Base-by-base conservation (phyloP, 2,329 filamentous ascomycete species). In the Capronia americana region DNA sequence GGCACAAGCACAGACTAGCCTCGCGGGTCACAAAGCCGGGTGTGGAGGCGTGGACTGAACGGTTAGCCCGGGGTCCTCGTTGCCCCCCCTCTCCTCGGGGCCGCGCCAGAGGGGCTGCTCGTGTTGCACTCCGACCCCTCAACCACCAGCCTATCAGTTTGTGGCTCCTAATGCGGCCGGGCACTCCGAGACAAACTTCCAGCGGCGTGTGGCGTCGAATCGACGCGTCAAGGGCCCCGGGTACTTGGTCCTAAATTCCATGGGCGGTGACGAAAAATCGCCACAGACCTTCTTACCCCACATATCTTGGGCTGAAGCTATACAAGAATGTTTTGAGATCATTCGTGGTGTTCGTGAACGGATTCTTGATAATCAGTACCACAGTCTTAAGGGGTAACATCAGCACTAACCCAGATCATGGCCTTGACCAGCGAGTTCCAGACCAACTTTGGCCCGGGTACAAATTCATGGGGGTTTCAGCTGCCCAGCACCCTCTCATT, bases 391-490 rank as follows among this genome's bases (percentile, higher is more conserved):
- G 11, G 11, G 7, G 17, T 4, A 55, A 50, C 41, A 28, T 20
- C 28, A 48, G 41, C 56, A 41, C 26, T 23, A 58, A 17, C 38
- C 28, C 7, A 32, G 12, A 20, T 44, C 5, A 59, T 59, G 57
- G 26, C 57, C 30, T 48, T 50, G 30, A 32, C 41, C 57, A 32
- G 34, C 38, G 57, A 50, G 8, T 34, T 48, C 12, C 17, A 44
- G 41, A 50, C 41, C 20, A 48, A 28, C 26, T 23, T 59, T 11
- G 41, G n/a, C 1, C 23, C 50, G 20, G 12, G 55, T 24, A 24
- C 57, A n/a, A 57, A 53, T 26, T 20, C n/a, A 26, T 66, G 64
- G 64, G 55, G 56, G 23, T 57, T 60, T 23, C 23, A 38, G 24
- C 23, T 61, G 23, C 14, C 14, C 32, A 26, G 44, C 23, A 14